These are phyloP conservation scores for Geotrichum aggregatum DNA, from an alignment of 1,139 yeast species.

Conservation along the genomic window DNA sequence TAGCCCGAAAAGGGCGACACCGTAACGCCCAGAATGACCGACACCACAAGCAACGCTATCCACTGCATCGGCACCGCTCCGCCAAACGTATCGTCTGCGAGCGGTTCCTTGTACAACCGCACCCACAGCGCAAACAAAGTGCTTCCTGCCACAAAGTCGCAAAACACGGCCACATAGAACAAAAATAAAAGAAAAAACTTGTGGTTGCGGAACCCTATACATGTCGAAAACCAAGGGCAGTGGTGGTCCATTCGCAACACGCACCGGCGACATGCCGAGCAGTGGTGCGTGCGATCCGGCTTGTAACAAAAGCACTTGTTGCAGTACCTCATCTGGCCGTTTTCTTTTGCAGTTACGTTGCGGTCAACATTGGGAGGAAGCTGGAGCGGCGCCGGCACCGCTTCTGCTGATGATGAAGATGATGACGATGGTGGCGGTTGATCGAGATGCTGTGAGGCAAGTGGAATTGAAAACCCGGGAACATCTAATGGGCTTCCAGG, in stretches of 20 bases:
- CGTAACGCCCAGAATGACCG: constrained; percentile 58
- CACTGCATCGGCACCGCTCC: constrained; percentile 53
- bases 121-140: constrained; percentile 42
- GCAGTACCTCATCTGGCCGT: constrained; percentile 58
- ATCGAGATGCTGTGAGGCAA: background rate
- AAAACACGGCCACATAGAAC: constrained; percentile 51
- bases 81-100: background rate
- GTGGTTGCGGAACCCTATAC: constrained; percentile 80
- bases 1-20: constrained; percentile 57
- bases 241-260: constrained; percentile 64
- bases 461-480: constrained; percentile 25
- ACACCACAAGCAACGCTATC: constrained; percentile 55
- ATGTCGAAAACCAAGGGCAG: constrained; percentile 93
- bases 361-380: constrained; percentile 41
- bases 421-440: constrained; percentile 36
- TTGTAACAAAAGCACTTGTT: constrained; percentile 78
- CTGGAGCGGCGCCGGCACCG: constrained; percentile 22
- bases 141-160: constrained; percentile 42
- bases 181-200: constrained; percentile 76
- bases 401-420: constrained; percentile 22
- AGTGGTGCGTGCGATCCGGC: constrained; percentile 67
- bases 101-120: background rate
- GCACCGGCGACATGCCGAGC: constrained; percentile 40
- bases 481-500: constrained; percentile 48
- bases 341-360: constrained; percentile 42